phyloP scores from a whole-genome alignment of 352 stramenopile genomes.

The Globisporangium emineosum region DNA sequence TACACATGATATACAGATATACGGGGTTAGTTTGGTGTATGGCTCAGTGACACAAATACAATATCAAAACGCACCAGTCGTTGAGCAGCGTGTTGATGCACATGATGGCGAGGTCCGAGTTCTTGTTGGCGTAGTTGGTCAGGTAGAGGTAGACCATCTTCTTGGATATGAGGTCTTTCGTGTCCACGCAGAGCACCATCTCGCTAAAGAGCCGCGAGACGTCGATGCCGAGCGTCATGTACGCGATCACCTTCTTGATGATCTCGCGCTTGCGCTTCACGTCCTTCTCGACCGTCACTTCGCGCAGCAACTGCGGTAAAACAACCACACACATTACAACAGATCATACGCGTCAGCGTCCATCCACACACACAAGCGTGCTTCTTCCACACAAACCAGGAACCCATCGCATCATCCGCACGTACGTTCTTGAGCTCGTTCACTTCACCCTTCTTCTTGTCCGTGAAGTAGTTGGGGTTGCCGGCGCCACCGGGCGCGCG shows the following conservation, averaged over 20 bases:
- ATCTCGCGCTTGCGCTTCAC: conserved; percentile 98
- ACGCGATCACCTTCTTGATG: conserved; percentile 99
- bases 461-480: conserved; percentile 81
- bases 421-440: conserved; percentile 94
- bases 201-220: conserved; percentile 98
- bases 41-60: not conserved
- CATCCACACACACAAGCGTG: not conserved
- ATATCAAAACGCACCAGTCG: conserved; percentile 87
- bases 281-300: conserved; percentile 96
- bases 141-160: conserved; percentile 99
- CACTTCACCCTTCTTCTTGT: conserved; percentile 95
- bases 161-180: conserved; percentile 98
- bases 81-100: conserved; percentile 99
- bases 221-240: conserved; percentile 99
- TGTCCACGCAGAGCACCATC: conserved; percentile 98
- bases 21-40: not conserved
- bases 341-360: not conserved
- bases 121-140: conserved; percentile 97
- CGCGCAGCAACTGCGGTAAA: conserved; percentile 60
- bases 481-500: conserved; percentile 26
- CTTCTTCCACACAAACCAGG: conserved; percentile 59
- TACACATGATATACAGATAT: not conserved
- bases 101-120: conserved; percentile 99
- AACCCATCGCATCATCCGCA: not conserved
- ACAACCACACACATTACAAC: not conserved